phyloP scores from a whole-genome alignment of 2,329 filamentous ascomycete genomes.

The Pseudogymnoascus sp. region DNA sequence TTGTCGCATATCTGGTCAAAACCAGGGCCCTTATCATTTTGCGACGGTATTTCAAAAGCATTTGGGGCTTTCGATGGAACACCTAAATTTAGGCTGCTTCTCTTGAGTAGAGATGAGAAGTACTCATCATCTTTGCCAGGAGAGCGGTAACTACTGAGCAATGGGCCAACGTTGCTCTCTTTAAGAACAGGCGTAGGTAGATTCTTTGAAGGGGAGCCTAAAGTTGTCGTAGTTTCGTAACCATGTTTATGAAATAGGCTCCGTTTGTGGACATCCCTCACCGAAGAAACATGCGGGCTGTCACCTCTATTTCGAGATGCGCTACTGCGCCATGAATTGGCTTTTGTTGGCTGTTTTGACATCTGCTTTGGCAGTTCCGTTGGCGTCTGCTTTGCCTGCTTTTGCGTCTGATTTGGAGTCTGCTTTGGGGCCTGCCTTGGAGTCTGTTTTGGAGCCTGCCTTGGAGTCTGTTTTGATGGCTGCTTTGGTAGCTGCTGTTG shows the following conservation, averaged over 20 bases:
- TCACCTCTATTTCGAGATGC: neutral
- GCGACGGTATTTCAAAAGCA: neutral
- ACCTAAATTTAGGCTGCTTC: neutral
- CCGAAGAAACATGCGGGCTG: neutral
- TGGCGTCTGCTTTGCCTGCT: neutral
- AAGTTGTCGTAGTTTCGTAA: neutral
- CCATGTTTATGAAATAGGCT: neutral
- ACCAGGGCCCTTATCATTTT: neutral
- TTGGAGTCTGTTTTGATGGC: neutral
- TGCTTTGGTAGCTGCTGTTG: neutral
- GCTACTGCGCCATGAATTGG: neutral
- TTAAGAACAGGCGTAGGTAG: neutral
- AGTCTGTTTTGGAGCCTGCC: neutral
- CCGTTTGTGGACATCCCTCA: neutral
- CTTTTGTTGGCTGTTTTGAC: neutral
- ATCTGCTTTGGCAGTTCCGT: neutral
- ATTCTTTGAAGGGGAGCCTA: neutral
- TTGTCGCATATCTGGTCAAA: neutral
- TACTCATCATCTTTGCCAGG: neutral
- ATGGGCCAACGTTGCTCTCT: neutral
- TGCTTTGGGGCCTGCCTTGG: neutral
- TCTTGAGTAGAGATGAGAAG: neutral
- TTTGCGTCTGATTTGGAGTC: too few relatives aligned
- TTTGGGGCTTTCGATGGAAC: neutral
- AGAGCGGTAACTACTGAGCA: neutral